Evolutionary conservation across 2,329 filamentous ascomycete species (phyloP).

Genomic region (Pestalotiopsis sp.): DNA sequence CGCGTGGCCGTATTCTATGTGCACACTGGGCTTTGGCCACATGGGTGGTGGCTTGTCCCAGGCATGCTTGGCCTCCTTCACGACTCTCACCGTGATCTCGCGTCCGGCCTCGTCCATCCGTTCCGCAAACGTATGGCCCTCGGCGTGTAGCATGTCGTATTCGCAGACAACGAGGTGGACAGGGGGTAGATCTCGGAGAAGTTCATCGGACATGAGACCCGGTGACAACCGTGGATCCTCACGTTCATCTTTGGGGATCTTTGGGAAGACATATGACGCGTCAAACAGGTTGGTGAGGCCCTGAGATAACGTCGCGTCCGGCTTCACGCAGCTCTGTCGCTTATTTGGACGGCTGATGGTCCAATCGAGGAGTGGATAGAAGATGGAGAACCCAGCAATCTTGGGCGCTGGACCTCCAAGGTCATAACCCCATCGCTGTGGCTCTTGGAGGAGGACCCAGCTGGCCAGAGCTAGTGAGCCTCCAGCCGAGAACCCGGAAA

Average conservation of each 20-base stretch:
- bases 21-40: conserved; percentile 44
- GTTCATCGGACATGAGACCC: conserved; percentile 27
- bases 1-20: conserved; percentile 48
- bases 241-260: conserved; percentile 42
- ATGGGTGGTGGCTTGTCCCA: conserved; percentile 53
- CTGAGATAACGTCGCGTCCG: conserved; percentile 60
- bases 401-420: conserved; percentile 39
- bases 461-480: conserved; percentile 54
- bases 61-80: conserved; percentile 47
- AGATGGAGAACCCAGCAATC: conserved; percentile 59
- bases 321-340: conserved; percentile 52
- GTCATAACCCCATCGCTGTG: conserved; percentile 24
- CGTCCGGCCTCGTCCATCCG: conserved; percentile 26
- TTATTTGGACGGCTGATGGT: conserved; percentile 58
- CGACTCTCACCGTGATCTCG: conserved; percentile 42
- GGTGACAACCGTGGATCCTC: conserved; percentile 58
- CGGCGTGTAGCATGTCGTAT: conserved; percentile 33
- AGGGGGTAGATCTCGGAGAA: conserved; percentile 25
- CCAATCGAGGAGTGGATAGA: conserved; percentile 65
- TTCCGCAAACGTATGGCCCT: conserved; percentile 28
- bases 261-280: conserved; percentile 59
- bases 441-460: conserved; percentile 27
- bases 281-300: conserved; percentile 65
- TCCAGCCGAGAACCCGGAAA: conserved; percentile 67
- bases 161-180: conserved; percentile 30